Percentiles rank a stretch among this genome's conserved stretches.
These are phyloP conservation scores for Candida mesenterica DNA, from an alignment of 1,139 yeast species.

Conservation along the genomic window DNA sequence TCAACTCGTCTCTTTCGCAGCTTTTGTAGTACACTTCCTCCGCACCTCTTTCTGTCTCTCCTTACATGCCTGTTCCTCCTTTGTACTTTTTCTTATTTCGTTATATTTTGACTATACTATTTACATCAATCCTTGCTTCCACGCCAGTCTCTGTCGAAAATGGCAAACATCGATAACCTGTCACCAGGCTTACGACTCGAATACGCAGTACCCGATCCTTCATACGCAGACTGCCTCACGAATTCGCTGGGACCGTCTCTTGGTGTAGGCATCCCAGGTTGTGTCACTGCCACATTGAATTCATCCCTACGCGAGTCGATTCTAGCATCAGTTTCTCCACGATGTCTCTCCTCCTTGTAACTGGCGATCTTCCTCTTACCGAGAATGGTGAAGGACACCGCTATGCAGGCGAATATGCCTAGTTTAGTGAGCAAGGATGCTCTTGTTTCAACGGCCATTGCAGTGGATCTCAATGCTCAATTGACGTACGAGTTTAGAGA, in stretches of 20 bases:
- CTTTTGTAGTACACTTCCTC: no score
- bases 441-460: slow-evolving; percentile 33
- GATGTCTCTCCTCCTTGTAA: slow-evolving; percentile 37
- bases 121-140: slow-evolving; percentile 1
- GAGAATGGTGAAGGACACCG: slow-evolving; percentile 30
- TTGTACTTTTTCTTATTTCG: not conserved
- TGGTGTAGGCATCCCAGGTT: slow-evolving; percentile 39
- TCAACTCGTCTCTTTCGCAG: no score
- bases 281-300: slow-evolving; percentile 25
- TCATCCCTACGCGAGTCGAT: slow-evolving; percentile 33
- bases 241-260: slow-evolving; percentile 16
- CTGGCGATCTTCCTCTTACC: slow-evolving; percentile 41
- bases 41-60: no score
- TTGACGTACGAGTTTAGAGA: no score
- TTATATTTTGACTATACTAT: not conserved
- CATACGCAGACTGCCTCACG: slow-evolving; percentile 56
- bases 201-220: slow-evolving; percentile 65
- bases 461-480: not conserved
- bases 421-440: slow-evolving; percentile 35
- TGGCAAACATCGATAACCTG: slow-evolving; percentile 34
- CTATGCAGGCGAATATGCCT: slow-evolving; percentile 32
- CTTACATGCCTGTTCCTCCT: no score
- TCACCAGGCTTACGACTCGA: slow-evolving; percentile 45
- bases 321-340: slow-evolving; percentile 39
- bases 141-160: slow-evolving; percentile 1